Evolutionary conservation across 441 rosid genomes (phyloP), one percentile per base, ranked within the genome.

Genomic region (Eruca vesicaria): DNA sequence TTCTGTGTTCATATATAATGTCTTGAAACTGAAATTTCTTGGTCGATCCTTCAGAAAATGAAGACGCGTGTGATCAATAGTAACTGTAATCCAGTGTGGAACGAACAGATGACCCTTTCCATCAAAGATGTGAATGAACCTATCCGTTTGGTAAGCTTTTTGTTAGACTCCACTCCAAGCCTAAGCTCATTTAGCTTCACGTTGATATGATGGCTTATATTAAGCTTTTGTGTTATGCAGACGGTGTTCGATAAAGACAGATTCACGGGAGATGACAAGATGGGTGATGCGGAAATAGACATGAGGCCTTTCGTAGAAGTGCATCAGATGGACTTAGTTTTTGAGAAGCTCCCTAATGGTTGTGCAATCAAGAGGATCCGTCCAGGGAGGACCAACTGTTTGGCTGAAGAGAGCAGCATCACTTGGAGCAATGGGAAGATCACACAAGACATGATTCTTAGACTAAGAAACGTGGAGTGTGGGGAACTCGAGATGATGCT

Each of bases 51-150:
- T 66, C 87, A 87, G 94, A 86, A 79, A 80, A 28, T 87, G 84
- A 89, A 85, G 86, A 89, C 89, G 0, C 81, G 79, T 19, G 85
- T 86, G 72, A 77, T 89, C 53, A 82, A 79, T 60, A 79, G 59
- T 19, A 84, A 86, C 77, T 75, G 82, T 72, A 89, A 89, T 79
- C 94, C 94, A 14, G 82, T 78, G 41, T 89, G 94, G 94, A 86
- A 87, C 11, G 88, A 86, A 11, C 88, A 86, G 3, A 71, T 89
- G 12, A 85, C 87, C 71, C 88, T 89, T 76, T 55, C 84, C 2
- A 78, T 89, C 50, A 66, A 63, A 52, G 86, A 84, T 63, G 81
- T 82, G 20, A 35, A 69, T 41, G 69, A 71, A 62, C 83, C 87
- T 2, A 68, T 89, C 71, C 72, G 66, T 62, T 63, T 89, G 77